Evolutionary conservation across 768 basidiomycete genomes (phyloP).

Genomic region (Termitomyces sp.): DNA sequence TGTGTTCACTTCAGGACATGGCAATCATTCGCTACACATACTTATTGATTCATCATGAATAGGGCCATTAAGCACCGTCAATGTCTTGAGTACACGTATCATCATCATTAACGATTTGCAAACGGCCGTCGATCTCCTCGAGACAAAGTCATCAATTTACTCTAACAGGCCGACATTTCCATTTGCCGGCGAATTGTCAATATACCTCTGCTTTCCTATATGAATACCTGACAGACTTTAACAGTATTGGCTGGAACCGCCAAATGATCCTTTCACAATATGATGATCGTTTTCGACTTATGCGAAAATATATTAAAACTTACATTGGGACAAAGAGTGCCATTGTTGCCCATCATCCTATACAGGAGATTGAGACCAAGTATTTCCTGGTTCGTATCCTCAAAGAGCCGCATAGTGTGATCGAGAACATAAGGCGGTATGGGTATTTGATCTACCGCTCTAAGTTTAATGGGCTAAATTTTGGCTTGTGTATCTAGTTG

Average conservation of each 20-base stretch:
- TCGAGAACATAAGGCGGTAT: no score
- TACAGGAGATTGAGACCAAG: conserved; percentile 39
- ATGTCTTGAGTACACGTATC: conserved; percentile 20
- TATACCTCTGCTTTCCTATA: no score
- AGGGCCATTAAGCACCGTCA: conserved; percentile 22
- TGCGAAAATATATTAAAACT: conserved; percentile 36
- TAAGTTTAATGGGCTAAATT: no score
- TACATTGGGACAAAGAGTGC: conserved; percentile 37
- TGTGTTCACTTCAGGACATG: conserved; percentile 1
- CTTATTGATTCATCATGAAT: conserved; percentile 9
- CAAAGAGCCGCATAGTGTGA: no score
- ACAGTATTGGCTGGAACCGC: conserved; percentile 22
- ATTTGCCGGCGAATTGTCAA: conserved; percentile 26
- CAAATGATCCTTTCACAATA: conserved; percentile 24
- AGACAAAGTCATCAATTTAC: conserved; percentile 30
- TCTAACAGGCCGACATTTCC: conserved; percentile 31
- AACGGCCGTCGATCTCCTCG: conserved; percentile 30
- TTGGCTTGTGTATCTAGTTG: no score
- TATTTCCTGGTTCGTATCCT: conserved; percentile 40
- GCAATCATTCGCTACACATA: background rate
- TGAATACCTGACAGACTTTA: no score
- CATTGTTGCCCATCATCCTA: conserved; percentile 28
- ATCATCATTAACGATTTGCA: conserved; percentile 24
- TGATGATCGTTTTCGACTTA: conserved; percentile 36
- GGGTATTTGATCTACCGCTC: no score